A percentile compares a stretch with the other conserved stretches of the same genome.
Conservation (phyloP, 2,329 filamentous ascomycete genomes). For the Clarireedia hainanense region DNA sequence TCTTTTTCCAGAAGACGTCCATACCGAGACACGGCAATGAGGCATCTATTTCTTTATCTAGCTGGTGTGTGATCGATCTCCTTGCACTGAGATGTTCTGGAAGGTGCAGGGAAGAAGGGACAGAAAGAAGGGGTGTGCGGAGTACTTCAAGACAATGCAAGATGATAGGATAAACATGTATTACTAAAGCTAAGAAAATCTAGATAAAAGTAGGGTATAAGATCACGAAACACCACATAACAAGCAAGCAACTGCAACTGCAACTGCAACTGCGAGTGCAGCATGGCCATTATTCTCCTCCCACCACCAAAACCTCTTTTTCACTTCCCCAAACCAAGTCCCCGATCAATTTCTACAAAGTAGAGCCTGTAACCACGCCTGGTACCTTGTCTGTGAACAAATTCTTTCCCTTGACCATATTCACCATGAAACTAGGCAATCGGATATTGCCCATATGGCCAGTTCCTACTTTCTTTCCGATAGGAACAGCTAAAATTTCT, state of each 20-base stretch:
- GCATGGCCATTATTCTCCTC: neutral
- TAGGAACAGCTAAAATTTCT: slow-evolving; percentile 24
- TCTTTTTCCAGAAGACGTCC: too few species aligned
- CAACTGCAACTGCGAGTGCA: neutral
- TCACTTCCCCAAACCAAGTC: neutral
- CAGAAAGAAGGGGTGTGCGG: too few species aligned
- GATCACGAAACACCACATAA: too few species aligned
- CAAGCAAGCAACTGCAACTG: neutral
- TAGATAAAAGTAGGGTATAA: too few species aligned
- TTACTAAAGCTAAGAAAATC: too few species aligned
- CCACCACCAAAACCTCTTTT: neutral
- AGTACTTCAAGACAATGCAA: too few species aligned
- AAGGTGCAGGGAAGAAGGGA: too few species aligned
- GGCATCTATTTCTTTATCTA: too few species aligned
- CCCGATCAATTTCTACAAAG: neutral
- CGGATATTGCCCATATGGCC: slow-evolving; percentile 25
- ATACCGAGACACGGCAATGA: too few species aligned
- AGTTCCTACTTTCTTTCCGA: slow-evolving; percentile 33
- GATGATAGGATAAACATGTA: too few species aligned
- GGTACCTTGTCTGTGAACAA: slow-evolving; percentile 22
- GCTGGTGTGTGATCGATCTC: too few species aligned
- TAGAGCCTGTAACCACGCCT: slow-evolving; percentile 18
- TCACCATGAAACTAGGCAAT: slow-evolving; percentile 23
- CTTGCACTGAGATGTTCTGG: too few species aligned
- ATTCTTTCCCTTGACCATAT: slow-evolving; percentile 19